Conservation (phyloP, 1,139 yeast species). For the Zygosaccharomyces sapae region DNA sequence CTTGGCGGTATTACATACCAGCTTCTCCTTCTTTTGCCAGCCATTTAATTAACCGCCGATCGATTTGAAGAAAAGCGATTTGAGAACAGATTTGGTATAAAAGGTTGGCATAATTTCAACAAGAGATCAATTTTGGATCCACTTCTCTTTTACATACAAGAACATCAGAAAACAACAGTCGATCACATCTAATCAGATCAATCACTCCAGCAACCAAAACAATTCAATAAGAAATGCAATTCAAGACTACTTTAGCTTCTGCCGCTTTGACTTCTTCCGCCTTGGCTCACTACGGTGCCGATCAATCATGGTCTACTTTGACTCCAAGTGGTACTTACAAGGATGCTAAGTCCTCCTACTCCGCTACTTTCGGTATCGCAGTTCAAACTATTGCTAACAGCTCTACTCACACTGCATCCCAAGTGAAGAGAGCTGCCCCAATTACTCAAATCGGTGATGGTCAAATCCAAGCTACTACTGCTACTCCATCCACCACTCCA, state of each 20-base stretch:
- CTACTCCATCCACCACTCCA: conserved; percentile 31
- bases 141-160: neutral
- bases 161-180: conserved; percentile 4
- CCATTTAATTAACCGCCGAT: conserved; percentile 7
- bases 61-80: too few relatives aligned
- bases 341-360: conserved; percentile 60
- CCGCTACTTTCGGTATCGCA: conserved; percentile 65
- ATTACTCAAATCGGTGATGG: conserved; percentile 49
- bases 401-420: conserved; percentile 35
- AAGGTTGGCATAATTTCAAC: neutral
- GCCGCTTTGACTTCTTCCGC: conserved; percentile 46
- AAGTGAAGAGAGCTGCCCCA: conserved; percentile 39
- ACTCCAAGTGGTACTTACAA: conserved; percentile 57
- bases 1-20: neutral
- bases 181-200: neutral
- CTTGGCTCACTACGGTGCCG: conserved; percentile 61
- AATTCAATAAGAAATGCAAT: conserved; percentile 28
- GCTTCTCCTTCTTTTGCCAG: conserved; percentile 4
- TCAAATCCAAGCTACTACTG: conserved; percentile 44
- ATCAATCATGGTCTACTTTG: conserved; percentile 70
- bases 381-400: conserved; percentile 47
- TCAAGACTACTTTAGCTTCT: conserved; percentile 35
- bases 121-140: neutral
- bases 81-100: conserved; percentile 3
- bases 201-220: neutral